Evolutionary conservation across 805 yeast species (phyloP), one percentile per base, ranked within the genome.

Genomic region (Candida sanyiensis): DNA sequence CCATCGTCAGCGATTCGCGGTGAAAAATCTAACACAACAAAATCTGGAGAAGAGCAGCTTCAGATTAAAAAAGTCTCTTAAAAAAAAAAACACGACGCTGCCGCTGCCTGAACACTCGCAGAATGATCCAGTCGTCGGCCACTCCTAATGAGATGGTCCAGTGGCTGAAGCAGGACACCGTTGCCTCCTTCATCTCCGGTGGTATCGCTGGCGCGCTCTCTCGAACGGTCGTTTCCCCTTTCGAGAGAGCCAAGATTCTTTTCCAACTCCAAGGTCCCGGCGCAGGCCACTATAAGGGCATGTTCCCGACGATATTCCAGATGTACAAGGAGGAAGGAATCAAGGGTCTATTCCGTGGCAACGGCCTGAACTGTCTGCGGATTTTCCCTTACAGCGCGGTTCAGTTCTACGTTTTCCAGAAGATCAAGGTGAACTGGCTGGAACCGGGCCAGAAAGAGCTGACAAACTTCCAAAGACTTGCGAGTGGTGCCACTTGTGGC

Each of bases 311-410:
- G 0, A 77, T 93, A 10, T 56, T 63, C 44, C 79, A 82, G 47
- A 84, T 90, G 72, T 89, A 87, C 72, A 64, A 63, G 39, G 96
- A 87, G 43, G 98, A 90, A 66, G 97, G 97, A n/a, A 70, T 84
- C 68, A 72, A 77, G 39, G 98, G 97, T 0, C 66, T 83, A 51
- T 85, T 86, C 60, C 67, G 97, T 34, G 98, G 98, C 1, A 90
- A 90, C 60, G 85, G 90, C 0, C 69, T 86, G 44, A 90, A 90
- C 59, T 89, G 97, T 66, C 62, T 90, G 2, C 69, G 98, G 39
- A 86, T 93, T 19, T 77, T 90, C 45, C 98, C 98, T 1, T 90
- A 90, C 56, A 80, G 90, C 43, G 97, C 97, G 1, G 94, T 88
- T 11, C 98, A 90, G 62, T 90, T 86, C 63, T 75, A 87, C 21